Base-by-base conservation (phyloP, 371 early-diverging fungal species). In the Syncephalis plumigaleata region DNA sequence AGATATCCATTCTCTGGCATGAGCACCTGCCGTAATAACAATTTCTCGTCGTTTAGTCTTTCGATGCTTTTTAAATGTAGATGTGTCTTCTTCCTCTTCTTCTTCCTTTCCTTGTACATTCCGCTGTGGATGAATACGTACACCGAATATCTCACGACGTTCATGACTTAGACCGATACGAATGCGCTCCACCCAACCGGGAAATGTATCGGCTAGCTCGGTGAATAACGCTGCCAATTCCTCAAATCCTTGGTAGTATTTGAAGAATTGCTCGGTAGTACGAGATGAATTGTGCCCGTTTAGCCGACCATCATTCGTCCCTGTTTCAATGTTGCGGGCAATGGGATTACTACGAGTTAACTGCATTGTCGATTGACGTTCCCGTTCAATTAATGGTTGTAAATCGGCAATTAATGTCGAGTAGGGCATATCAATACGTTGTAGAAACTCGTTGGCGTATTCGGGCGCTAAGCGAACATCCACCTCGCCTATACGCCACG, bases 1-100 rank as follows among this genome's bases (percentile, higher is more conserved):
- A 15, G 55, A 50, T 39, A 57, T 60, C 63, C 63, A 63, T 44
- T 63, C 63, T 54, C 64, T 50, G 4, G 58, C 63, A 42, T 64
- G 67, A 39, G 58, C 57, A 15, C 62, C 66, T 7, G 31, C 31
- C 4, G 11, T 11, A 31, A 31, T 31, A 31, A 31, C 31, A 31
- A 31, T 31, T 31, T 31, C 31, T 11, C 31, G 31, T 11, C 31
- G 4, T 31, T 31, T 31, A 4, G 31, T 31, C 31, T 31, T 31
- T 31, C 11, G 4, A 31, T 31, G 31, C 11, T 31, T 31, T 11
- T 31, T 31, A n/a, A n/a, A n/a, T n/a, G n/a, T 31, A 7, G 4
- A 31, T 31, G 31, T 31, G 4, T 31, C 31, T 31, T 31, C 11
- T 31, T 31, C 7, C 4, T 4, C 31, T 47, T 39, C 58, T 45